These are phyloP conservation scores for Leptomonas seymouri DNA, from an alignment of 208 protist species.

Conservation along the genomic window DNA sequence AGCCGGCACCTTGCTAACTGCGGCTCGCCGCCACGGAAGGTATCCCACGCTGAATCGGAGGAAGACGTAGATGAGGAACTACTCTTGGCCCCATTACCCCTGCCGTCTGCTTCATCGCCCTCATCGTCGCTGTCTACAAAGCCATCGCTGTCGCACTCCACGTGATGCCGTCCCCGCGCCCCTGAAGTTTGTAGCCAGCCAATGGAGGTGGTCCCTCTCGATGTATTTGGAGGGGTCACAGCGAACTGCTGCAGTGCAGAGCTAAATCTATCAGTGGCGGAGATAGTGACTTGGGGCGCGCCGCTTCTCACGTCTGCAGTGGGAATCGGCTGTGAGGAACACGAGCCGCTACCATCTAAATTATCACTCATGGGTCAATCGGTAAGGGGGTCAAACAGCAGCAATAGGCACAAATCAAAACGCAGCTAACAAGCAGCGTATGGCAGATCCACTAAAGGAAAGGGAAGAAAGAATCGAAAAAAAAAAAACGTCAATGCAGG, in stretches of 20 bases:
- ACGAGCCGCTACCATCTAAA: slow-evolving; percentile 13
- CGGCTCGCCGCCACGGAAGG: slow-evolving; percentile 30
- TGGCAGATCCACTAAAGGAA: too few relatives aligned
- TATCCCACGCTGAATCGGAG: slow-evolving; percentile 48
- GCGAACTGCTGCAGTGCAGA: slow-evolving; percentile 21
- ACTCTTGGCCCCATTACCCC: neutral
- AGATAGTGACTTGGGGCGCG: neutral
- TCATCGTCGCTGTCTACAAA: slow-evolving; percentile 28
- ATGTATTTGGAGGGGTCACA: neutral
- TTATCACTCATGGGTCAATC: slow-evolving; percentile 13
- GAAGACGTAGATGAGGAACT: slow-evolving; percentile 16
- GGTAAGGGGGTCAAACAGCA: neutral
- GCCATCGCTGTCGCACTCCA: slow-evolving; percentile 31
- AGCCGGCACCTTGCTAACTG: slow-evolving; percentile 19
- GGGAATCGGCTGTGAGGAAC: neutral
- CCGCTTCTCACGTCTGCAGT: neutral
- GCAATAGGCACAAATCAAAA: neutral
- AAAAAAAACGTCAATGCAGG: too few relatives aligned
- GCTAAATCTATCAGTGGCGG: slow-evolving; percentile 15
- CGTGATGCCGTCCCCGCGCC: neutral
- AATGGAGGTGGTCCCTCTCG: neutral
- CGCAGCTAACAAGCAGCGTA: neutral
- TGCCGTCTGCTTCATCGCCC: neutral
- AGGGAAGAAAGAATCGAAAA: too few relatives aligned
- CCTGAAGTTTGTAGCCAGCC: neutral